Percentiles rank a stretch among this genome's conserved stretches.
Conservation (phyloP, 148 eudicot genomes). For the Mesembryanthemum crystallinum region DNA sequence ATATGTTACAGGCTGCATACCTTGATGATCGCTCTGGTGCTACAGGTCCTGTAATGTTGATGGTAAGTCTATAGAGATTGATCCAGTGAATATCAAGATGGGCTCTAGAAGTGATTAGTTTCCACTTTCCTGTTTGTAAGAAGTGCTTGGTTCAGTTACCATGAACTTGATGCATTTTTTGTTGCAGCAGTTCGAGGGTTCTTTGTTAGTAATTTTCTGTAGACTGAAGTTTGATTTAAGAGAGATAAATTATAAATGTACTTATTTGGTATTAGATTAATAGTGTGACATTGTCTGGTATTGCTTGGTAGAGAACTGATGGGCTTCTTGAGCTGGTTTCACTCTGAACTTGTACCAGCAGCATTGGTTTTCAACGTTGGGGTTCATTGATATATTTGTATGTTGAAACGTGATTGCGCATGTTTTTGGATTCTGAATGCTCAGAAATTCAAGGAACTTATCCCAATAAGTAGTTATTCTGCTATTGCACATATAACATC, state of each 20-base stretch:
- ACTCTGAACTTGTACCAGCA: not conserved
- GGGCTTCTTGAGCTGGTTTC: not conserved
- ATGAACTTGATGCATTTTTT: not conserved
- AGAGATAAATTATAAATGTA: not conserved
- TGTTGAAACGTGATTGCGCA: not conserved
- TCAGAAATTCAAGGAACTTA: not conserved
- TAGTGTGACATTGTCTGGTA: not conserved
- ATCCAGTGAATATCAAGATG: slow-evolving; percentile 5
- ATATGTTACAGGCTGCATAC: slow-evolving; percentile 65
- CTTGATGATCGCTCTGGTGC: slow-evolving; percentile 43
- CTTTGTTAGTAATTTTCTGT: not conserved
- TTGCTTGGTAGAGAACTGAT: not conserved
- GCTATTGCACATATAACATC: not conserved
- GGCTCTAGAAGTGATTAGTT: slow-evolving; percentile 15
- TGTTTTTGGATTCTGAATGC: not conserved
- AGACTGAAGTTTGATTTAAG: not conserved
- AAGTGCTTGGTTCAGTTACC: slow-evolving; percentile 4
- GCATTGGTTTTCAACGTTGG: not conserved
- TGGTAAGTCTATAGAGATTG: slow-evolving; percentile 50
- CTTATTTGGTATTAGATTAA: not conserved
- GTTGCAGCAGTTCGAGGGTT: not conserved
- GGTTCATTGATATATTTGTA: not conserved
- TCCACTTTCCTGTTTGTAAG: not conserved
- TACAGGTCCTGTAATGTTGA: slow-evolving; percentile 55
- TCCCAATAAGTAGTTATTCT: too few species aligned